Conservation (phyloP, 306 rosid species). For the Hippophae tibetana region DNA sequence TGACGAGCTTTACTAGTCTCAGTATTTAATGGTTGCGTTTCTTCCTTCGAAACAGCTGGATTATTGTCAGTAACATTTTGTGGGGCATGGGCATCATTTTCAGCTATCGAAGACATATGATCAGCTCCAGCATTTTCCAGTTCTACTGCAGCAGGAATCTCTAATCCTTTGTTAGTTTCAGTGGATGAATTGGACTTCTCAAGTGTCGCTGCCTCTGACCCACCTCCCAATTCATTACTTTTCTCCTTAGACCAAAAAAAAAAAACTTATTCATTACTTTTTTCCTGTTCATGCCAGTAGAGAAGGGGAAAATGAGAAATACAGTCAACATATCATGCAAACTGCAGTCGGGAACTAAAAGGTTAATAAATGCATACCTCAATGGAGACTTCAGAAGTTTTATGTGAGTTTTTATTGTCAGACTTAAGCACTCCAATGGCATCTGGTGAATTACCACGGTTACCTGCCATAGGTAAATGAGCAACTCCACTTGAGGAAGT, state of each 20-base stretch:
- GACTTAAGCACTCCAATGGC: conserved; percentile 9
- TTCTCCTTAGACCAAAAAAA: conserved; percentile 1
- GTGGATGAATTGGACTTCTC: conserved; percentile 15
- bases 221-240: conserved; percentile 7
- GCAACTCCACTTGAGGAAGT: conserved; percentile 12
- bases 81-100: conserved; percentile 1
- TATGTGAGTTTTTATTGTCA: conserved; percentile 9
- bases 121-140: conserved; percentile 9
- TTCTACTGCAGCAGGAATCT: conserved; percentile 1
- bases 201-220: conserved; percentile 11
- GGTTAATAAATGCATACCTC: conserved; percentile 20
- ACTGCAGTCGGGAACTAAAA: not conserved
- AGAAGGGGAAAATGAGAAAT: not conserved
- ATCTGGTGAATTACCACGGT: conserved; percentile 14
- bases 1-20: conserved; percentile 17
- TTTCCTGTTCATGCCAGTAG: conserved; percentile 10
- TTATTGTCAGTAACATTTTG: conserved; percentile 11
- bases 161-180: conserved; percentile 11
- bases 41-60: conserved; percentile 19
- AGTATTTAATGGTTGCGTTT: conserved; percentile 12
- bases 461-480: conserved; percentile 9
- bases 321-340: not conserved
- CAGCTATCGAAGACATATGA: conserved; percentile 8
- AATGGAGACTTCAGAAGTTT: conserved; percentile 8
- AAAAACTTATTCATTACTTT: conserved; percentile 8